Conservation (phyloP, 148 eudicot species). For the Rhododendron molle region DNA sequence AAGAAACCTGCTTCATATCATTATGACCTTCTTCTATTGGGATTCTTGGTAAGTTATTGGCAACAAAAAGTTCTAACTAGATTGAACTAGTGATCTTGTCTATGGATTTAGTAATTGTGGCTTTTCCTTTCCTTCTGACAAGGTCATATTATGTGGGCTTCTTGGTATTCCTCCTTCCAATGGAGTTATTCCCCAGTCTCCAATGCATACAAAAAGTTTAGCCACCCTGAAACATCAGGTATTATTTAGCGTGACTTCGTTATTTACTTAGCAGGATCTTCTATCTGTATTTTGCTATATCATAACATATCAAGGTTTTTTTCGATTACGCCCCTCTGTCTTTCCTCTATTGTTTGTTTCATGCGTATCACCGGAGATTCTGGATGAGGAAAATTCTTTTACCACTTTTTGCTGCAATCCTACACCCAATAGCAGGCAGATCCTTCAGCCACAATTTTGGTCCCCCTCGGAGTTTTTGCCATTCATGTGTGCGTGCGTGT, state of each 20-base stretch:
- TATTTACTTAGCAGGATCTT: slow-evolving; percentile 1
- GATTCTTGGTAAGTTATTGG: slow-evolving; percentile 59
- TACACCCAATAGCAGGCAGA: background rate
- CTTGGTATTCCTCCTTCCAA: slow-evolving; percentile 96
- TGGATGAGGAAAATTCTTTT: background rate
- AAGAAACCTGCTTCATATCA: slow-evolving; percentile 96
- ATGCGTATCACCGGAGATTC: background rate
- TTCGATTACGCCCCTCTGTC: background rate
- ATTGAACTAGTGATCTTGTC: background rate
- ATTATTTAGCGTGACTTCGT: slow-evolving; percentile 1
- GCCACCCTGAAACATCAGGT: slow-evolving; percentile 99
- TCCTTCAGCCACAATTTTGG: background rate
- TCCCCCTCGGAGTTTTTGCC: background rate
- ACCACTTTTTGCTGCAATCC: background rate
- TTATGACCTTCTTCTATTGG: slow-evolving; percentile 91
- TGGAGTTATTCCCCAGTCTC: slow-evolving; percentile 99
- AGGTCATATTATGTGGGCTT: slow-evolving; percentile 89
- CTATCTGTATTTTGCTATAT: background rate
- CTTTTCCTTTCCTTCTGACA: slow-evolving; percentile 4
- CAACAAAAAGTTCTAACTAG: background rate
- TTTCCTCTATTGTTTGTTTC: background rate
- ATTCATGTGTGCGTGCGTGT: background rate
- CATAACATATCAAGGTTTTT: background rate
- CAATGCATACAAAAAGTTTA: slow-evolving; percentile 98
- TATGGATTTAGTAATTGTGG: background rate